Percentiles rank a stretch among this genome's conserved stretches.
Evolutionary conservation across 1,284 basidiomycete genomes (phyloP).

Genomic region (Coniferiporia sulphurascens): DNA sequence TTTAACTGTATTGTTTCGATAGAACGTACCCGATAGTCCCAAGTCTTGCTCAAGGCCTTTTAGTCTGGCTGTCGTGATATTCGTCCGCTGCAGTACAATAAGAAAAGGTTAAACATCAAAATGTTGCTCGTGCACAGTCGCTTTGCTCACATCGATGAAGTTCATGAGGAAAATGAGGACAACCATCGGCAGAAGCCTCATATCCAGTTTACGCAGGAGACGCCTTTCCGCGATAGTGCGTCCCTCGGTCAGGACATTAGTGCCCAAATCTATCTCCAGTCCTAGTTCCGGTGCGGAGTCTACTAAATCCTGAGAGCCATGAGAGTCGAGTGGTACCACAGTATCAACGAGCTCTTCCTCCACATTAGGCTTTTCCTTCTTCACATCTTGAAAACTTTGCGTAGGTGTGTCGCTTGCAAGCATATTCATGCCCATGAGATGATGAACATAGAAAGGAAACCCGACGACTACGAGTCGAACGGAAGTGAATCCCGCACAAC

Average conservation of each 20-base stretch:
- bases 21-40: constrained; percentile 37
- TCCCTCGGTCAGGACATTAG: background rate
- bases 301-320: too few relatives aligned
- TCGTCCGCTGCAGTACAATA: constrained; percentile 42
- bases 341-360: too few relatives aligned
- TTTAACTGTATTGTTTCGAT: background rate
- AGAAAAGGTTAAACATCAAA: background rate
- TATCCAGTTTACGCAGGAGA: constrained; percentile 53
- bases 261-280: too few relatives aligned
- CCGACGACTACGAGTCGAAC: too few relatives aligned
- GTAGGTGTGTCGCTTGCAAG: too few relatives aligned
- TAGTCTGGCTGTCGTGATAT: constrained; percentile 53
- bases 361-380: too few relatives aligned
- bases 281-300: too few relatives aligned
- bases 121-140: background rate
- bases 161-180: constrained; percentile 64
- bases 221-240: constrained; percentile 31
- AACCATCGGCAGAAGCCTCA: constrained; percentile 54
- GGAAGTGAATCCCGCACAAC: too few relatives aligned
- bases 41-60: constrained; percentile 59
- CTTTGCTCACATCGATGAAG: constrained; percentile 53
- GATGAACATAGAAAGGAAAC: too few relatives aligned
- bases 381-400: too few relatives aligned
- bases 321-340: too few relatives aligned
- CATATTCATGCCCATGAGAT: too few relatives aligned